Percentiles rank a stretch among this genome's conserved stretches.
Evolutionary conservation across 2,329 filamentous ascomycete species (phyloP).

Genomic region (Beauveria asiatica): DNA sequence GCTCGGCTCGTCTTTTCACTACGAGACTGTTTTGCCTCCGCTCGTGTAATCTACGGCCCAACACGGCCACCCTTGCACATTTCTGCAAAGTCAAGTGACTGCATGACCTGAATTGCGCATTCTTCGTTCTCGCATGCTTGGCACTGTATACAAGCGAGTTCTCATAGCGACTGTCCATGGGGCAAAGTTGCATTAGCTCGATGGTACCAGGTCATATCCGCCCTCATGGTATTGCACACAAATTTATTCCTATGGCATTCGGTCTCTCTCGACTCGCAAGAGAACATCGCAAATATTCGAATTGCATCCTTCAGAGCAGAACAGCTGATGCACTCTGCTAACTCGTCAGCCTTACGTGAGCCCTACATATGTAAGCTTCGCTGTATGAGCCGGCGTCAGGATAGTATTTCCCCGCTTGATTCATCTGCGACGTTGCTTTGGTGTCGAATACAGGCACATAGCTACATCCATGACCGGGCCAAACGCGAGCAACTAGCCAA

Average conservation of each 20-base stretch:
- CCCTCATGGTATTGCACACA: no score
- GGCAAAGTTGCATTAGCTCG: no score
- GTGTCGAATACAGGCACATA: neutral
- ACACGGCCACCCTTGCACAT: neutral
- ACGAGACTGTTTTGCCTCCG: neutral
- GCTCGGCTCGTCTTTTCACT: neutral
- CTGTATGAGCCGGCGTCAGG: neutral
- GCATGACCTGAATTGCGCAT: neutral
- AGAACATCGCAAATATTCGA: no score
- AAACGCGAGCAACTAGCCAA: neutral
- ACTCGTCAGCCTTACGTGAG: no score
- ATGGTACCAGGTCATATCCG: no score
- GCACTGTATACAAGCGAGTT: neutral
- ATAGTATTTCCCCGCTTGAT: neutral
- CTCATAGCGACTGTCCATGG: no score
- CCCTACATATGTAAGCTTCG: no score
- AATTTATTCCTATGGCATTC: no score
- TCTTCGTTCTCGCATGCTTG: neutral
- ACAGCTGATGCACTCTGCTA: no score
- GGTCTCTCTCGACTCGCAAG: no score
- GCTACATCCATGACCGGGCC: neutral
- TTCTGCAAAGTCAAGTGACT: slow-evolving; percentile 1
- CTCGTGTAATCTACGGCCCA: neutral
- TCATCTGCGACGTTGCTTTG: neutral
- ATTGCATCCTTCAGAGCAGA: no score